A percentile compares a stretch with the other conserved stretches of the same genome.
These are phyloP conservation scores for Rheum nobile DNA, from an alignment of 148 eudicot genomes.

Conservation along the genomic window DNA sequence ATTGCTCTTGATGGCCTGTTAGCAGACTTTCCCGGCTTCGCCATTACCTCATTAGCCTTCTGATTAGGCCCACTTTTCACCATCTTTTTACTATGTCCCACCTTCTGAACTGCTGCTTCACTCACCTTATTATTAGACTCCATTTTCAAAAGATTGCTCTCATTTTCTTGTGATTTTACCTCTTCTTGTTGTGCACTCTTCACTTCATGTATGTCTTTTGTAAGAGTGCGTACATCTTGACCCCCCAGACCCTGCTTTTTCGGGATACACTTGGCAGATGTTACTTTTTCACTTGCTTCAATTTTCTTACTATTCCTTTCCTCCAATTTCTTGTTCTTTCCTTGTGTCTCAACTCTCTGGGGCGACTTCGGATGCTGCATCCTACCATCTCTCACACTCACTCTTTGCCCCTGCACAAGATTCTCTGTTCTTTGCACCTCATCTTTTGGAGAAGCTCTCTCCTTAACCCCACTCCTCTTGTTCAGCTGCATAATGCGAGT, in stretches of 20 bases:
- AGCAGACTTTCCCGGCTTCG: conserved; percentile 16
- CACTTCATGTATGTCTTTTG: conserved; percentile 17
- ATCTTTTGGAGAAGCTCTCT: neutral
- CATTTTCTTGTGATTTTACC: conserved; percentile 13
- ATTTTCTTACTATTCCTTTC: conserved; percentile 16
- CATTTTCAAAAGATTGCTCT: conserved; percentile 7
- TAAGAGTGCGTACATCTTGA: too few relatives aligned
- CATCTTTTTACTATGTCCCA: conserved; percentile 12
- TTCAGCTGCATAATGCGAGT: conserved; percentile 14
- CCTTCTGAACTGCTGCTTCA: conserved; percentile 17
- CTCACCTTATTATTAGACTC: conserved; percentile 22
- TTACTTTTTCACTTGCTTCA: conserved; percentile 12
- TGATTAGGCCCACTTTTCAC: conserved; percentile 16
- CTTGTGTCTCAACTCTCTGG: conserved; percentile 22
- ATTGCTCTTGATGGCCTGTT: conserved; percentile 15
- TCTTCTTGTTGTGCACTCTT: conserved; percentile 14
- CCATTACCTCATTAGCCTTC: conserved; percentile 33
- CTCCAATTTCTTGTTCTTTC: conserved; percentile 30
- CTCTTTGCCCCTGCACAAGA: neutral
- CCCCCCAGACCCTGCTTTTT: too few relatives aligned
- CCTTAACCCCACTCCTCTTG: neutral
- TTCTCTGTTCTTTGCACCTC: neutral
- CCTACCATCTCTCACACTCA: conserved; percentile 10
- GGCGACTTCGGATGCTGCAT: conserved; percentile 16
- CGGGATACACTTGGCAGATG: too few relatives aligned